Evolutionary conservation across 345 rosid genomes (phyloP).

Genomic region (Eutrema heterophyllum): DNA sequence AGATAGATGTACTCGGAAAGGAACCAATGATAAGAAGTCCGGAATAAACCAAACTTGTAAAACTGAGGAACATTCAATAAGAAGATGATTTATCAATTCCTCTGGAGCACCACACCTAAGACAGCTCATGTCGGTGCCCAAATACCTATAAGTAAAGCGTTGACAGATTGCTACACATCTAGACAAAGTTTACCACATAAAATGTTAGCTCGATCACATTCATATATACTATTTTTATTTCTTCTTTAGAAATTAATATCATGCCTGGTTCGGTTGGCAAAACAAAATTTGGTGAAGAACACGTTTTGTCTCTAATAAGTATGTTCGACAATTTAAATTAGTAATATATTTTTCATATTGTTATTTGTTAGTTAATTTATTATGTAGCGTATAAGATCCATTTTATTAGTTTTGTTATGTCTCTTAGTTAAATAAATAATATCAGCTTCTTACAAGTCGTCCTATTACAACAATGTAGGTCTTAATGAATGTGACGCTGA

Average conservation of each 20-base stretch:
- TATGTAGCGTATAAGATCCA: not conserved
- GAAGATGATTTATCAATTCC: no score
- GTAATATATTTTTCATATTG: not conserved
- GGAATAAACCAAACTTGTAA: no score
- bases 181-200: no score
- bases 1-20: no score
- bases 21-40: no score
- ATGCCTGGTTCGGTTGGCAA: not conserved
- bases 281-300: not conserved
- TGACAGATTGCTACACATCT: no score
- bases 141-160: no score
- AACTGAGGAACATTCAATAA: no score
- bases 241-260: not conserved
- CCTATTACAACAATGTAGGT: not conserved
- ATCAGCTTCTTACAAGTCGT: not conserved
- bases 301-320: not conserved
- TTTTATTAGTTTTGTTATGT: not conserved
- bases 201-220: not conserved
- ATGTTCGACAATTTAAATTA: not conserved
- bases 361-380: not conserved
- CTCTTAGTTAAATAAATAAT: not conserved
- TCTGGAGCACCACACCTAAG: no score
- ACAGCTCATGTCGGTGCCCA: no score
- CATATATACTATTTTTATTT: not conserved
- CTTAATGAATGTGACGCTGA: slow-evolving; percentile 11